Evolutionary conservation across 169 alveolate species (phyloP).

Genomic region (Plasmodium gallinaceum): DNA sequence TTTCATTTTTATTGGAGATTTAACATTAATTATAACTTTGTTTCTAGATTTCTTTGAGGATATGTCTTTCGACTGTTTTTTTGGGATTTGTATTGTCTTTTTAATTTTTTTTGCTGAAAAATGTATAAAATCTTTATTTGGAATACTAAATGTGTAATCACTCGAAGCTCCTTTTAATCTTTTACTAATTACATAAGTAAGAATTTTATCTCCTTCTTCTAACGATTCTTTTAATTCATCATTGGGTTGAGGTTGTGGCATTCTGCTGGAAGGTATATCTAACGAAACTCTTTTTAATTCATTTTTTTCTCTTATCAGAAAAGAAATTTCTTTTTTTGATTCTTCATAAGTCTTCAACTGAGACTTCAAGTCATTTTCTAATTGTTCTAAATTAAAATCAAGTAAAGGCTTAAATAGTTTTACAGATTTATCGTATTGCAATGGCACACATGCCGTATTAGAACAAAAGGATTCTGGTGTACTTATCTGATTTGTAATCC

Average conservation of each 20-base stretch:
- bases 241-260: conserved; percentile 60
- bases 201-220: conserved; percentile 18
- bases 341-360: conserved; percentile 14
- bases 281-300: conserved; percentile 3
- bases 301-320: conserved; percentile 32
- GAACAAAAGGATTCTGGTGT: background rate
- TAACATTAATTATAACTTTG: background rate
- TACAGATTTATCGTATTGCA: conserved; percentile 9
- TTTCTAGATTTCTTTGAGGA: background rate
- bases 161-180: conserved; percentile 1
- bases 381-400: conserved; percentile 47
- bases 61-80: conserved; percentile 5
- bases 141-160: conserved; percentile 13
- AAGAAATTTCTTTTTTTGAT: conserved; percentile 24
- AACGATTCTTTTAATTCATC: conserved; percentile 28
- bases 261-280: conserved; percentile 28
- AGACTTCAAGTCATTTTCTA: conserved; percentile 11
- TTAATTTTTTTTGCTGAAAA: conserved; percentile 27
- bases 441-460: background rate
- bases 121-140: background rate
- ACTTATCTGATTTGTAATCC: conserved; percentile 11
- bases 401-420: conserved; percentile 59
- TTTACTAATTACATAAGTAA: conserved; percentile 10
- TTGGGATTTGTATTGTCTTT: conserved; percentile 45
- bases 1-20: conserved; percentile 19